Evolutionary conservation across 2,329 filamentous ascomycete species (phyloP).

Genomic region (Penicillium sp.): DNA sequence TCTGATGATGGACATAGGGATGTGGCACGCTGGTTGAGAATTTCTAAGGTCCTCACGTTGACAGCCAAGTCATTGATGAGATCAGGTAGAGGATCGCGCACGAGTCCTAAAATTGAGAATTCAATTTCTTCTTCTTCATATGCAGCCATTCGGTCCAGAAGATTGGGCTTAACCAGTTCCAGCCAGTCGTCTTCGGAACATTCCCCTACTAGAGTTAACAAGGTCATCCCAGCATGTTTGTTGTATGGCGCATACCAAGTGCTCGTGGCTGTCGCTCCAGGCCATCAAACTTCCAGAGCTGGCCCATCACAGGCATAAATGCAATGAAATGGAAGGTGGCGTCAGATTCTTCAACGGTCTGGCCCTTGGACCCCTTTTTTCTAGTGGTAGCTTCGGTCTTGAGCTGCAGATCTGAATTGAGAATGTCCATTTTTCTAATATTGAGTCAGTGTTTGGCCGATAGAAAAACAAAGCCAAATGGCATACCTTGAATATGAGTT

Average conservation of each 20-base stretch:
- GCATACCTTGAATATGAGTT: conserved; percentile 76
- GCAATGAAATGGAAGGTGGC: conserved; percentile 83
- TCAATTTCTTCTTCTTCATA: conserved; percentile 64
- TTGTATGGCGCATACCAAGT: conserved; percentile 48
- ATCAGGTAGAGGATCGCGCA: conserved; percentile 60
- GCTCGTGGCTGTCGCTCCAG: conserved; percentile 68
- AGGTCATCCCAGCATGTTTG: not conserved
- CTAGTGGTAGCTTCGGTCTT: conserved; percentile 46
- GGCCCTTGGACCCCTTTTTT: conserved; percentile 37
- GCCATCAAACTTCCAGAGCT: conserved; percentile 87
- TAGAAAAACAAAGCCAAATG: not conserved
- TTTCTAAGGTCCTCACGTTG: conserved; percentile 47
- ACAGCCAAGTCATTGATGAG: conserved; percentile 45
- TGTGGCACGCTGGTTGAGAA: conserved; percentile 34
- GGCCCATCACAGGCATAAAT: conserved; percentile 71
- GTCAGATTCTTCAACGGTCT: conserved; percentile 53
- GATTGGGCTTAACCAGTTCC: conserved; percentile 59
- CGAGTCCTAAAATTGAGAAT: conserved; percentile 77
- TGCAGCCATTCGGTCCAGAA: conserved; percentile 65
- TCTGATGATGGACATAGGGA: conserved; percentile 1
- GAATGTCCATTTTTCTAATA: conserved; percentile 67
- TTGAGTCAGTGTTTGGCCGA: not conserved
- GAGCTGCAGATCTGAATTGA: conserved; percentile 67
- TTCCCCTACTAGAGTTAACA: conserved; percentile 30
- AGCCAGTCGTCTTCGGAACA: conserved; percentile 63